These are phyloP conservation scores for Panicum hallii DNA, from an alignment of 202 grass and related monocot species.

Conservation along the genomic window DNA sequence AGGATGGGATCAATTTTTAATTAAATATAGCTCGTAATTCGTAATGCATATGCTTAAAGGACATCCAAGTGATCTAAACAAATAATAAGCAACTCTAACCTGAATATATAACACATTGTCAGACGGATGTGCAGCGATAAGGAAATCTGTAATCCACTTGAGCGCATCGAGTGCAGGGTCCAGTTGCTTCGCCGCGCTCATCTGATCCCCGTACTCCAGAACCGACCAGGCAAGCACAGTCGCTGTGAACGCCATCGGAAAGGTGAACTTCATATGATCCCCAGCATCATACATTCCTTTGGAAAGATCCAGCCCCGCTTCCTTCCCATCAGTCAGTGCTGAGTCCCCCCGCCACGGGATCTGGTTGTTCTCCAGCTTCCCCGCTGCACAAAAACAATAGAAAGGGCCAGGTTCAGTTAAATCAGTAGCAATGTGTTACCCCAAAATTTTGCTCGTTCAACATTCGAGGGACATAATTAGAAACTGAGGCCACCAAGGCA, in stretches of 20 bases:
- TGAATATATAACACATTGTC: conserved; percentile 93
- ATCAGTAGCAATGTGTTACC: background rate
- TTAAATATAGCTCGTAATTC: conserved; percentile 11
- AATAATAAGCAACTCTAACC: conserved; percentile 47
- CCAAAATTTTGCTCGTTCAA: background rate
- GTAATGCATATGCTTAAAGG: background rate
- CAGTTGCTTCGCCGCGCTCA: conserved; percentile 75
- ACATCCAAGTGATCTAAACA: background rate
- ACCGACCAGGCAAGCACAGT: conserved; percentile 87
- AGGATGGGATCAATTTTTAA: background rate
- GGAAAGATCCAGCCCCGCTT: conserved; percentile 77
- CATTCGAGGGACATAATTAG: background rate
- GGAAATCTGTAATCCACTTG: conserved; percentile 87
- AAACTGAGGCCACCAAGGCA: background rate
- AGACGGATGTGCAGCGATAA: conserved; percentile 91
- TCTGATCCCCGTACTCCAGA: conserved; percentile 95
- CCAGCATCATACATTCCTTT: conserved; percentile 96
- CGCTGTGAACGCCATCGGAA: conserved; percentile 89
- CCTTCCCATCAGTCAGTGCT: conserved; percentile 74
- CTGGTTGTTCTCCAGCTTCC: conserved; percentile 84
- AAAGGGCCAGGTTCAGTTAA: background rate
- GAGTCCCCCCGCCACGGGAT: conserved; percentile 92
- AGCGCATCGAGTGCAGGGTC: conserved; percentile 74
- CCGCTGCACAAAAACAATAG: conserved; percentile 60
- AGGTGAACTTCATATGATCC: conserved; percentile 92